Conservation (phyloP, 2,329 filamentous ascomycete genomes). For the Colletotrichum sp. region DNA sequence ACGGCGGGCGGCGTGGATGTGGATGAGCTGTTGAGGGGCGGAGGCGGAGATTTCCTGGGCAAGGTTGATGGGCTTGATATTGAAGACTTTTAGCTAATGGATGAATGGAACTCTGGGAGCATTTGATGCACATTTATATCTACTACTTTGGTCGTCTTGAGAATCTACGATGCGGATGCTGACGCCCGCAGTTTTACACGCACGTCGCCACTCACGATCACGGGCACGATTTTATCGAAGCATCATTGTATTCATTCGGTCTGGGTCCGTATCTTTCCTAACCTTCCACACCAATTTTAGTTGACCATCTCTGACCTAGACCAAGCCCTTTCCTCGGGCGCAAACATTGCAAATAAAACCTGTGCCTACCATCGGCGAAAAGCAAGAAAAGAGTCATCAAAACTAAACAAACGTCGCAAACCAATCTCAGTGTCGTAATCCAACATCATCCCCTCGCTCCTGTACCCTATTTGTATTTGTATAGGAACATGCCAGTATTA, state of each 20-base stretch:
- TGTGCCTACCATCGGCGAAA: not conserved
- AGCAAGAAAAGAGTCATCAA: not conserved
- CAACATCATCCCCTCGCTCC: not conserved
- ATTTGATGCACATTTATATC: not conserved
- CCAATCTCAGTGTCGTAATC: not conserved
- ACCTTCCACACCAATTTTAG: not conserved
- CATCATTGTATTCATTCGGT: not conserved
- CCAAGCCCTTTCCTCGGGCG: not conserved
- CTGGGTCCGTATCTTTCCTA: not conserved
- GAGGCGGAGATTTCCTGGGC: conserved; percentile 71
- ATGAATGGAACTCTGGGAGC: not conserved
- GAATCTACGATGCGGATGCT: no score
- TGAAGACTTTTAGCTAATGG: conserved; percentile 28
- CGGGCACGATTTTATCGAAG: not conserved
- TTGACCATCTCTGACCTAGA: not conserved
- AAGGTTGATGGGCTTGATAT: conserved; percentile 47
- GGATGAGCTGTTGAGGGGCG: conserved; percentile 69
- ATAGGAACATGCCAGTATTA: not conserved
- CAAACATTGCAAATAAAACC: not conserved
- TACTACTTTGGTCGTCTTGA: no score
- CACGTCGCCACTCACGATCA: not conserved
- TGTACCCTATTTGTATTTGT: not conserved
- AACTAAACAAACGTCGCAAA: not conserved
- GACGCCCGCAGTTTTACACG: no score
- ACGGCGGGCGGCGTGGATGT: conserved; percentile 86